Percentiles rank a stretch among this genome's conserved stretches.
These are phyloP conservation scores for Patellaria atrata DNA, from an alignment of 495 filamentous ascomycete species.

Conservation along the genomic window DNA sequence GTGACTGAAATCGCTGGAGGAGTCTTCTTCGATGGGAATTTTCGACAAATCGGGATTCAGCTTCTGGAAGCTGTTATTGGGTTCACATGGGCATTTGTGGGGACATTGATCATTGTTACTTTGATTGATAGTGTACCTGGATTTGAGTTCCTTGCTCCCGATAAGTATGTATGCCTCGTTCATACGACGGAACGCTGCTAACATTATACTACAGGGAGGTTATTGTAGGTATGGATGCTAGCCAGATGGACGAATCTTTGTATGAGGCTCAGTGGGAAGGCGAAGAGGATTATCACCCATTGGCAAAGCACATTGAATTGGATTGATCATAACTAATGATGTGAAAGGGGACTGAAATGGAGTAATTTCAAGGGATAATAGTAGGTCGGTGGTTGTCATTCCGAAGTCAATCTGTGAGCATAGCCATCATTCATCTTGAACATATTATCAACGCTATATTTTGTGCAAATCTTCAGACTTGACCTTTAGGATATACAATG, in stretches of 20 bases:
- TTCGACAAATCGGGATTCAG: conserved; percentile 18
- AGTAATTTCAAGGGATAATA: too few relatives aligned
- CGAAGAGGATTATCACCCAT: conserved; percentile 34
- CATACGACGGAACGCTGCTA: conserved; percentile 10
- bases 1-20: conserved; percentile 27
- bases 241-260: conserved; percentile 35
- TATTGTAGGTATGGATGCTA: conserved; percentile 33
- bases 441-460: too few relatives aligned
- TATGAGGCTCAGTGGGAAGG: conserved; percentile 25
- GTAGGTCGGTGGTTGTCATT: too few relatives aligned
- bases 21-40: conserved; percentile 24
- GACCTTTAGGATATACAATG: too few relatives aligned
- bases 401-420: too few relatives aligned
- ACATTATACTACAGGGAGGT: conserved; percentile 28
- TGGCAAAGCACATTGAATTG: conserved; percentile 15
- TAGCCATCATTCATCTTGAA: too few relatives aligned
- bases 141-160: conserved; percentile 16
- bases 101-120: conserved; percentile 14
- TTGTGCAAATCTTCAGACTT: too few relatives aligned
- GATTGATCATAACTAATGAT: too few relatives aligned
- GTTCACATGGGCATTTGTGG: conserved; percentile 28
- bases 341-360: too few relatives aligned
- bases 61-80: conserved; percentile 30
- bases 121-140: conserved; percentile 18
- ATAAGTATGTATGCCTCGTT: conserved; percentile 11